phyloP scores from a whole-genome alignment of 2,329 filamentous ascomycete genomes.

The Pseudogymnoascus sp. region DNA sequence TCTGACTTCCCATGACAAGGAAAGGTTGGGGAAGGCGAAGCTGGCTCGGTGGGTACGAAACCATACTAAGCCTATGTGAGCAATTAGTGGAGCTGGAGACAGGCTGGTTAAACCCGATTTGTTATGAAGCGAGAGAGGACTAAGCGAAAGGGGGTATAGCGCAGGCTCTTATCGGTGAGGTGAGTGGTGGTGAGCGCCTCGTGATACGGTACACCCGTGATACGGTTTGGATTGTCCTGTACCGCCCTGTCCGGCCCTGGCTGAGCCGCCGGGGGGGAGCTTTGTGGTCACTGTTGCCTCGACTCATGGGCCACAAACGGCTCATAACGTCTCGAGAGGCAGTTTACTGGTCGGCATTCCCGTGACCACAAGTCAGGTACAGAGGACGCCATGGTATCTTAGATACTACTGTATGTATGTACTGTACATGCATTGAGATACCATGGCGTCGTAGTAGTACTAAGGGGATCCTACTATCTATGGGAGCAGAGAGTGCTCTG shows the following conservation, averaged over 20 bases:
- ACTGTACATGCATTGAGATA: too few species aligned
- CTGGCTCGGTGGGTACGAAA: background rate
- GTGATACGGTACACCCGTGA: conserved; percentile 1
- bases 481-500: too few species aligned
- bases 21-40: conserved; percentile 8
- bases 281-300: background rate
- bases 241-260: background rate
- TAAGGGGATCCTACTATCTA: too few species aligned
- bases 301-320: background rate
- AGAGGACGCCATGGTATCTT: too few species aligned
- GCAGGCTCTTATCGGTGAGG: background rate
- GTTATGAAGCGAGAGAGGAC: background rate
- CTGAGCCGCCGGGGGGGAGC: background rate
- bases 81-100: background rate
- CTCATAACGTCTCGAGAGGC: background rate
- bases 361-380: background rate
- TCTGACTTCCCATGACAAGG: conserved; percentile 4
- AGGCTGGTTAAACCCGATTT: conserved; percentile 1
- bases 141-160: background rate
- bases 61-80: background rate
- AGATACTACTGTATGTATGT: too few species aligned
- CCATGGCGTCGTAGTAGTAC: background rate
- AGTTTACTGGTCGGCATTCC: background rate
- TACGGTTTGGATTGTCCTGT: background rate
- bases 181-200: conserved; percentile 2